These are phyloP conservation scores for Solanum clarkiae DNA, from an alignment of 257 asterid species.

Conservation along the genomic window DNA sequence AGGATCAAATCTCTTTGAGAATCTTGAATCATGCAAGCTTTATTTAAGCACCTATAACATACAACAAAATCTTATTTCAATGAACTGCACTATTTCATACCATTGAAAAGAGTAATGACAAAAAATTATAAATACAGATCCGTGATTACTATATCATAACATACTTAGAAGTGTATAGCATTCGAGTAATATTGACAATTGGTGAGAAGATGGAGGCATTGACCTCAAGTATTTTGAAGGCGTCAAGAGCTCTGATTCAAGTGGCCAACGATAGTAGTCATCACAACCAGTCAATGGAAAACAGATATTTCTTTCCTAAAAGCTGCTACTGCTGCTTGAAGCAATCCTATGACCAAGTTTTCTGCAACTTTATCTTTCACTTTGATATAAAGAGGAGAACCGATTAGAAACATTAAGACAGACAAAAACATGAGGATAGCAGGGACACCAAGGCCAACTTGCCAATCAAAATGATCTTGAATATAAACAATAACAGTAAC, in stretches of 20 bases:
- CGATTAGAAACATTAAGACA: not conserved
- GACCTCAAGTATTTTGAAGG: slow-evolving; percentile 5
- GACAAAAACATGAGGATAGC: slow-evolving; percentile 5
- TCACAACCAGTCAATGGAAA: not conserved
- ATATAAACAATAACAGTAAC: slow-evolving; percentile 4
- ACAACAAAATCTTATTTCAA: not conserved
- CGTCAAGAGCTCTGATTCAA: not conserved
- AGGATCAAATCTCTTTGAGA: not conserved
- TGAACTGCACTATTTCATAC: not conserved
- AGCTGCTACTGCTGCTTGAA: slow-evolving; percentile 11
- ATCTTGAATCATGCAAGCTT: slow-evolving; percentile 6
- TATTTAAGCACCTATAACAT: slow-evolving; percentile 2
- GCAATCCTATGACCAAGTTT: slow-evolving; percentile 4
- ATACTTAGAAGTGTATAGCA: not conserved
- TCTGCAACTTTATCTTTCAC: not conserved
- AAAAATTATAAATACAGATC: not conserved
- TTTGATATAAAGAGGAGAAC: slow-evolving; percentile 5
- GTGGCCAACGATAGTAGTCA: not conserved
- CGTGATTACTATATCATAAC: not conserved
- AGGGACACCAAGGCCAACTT: slow-evolving; percentile 8
- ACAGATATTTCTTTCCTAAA: not conserved
- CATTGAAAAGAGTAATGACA: not conserved
- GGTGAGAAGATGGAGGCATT: not conserved
- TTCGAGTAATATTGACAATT: not conserved
- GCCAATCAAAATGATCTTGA: slow-evolving; percentile 13